Percentiles rank a stretch among this genome's conserved stretches.
Evolutionary conservation across 2,329 filamentous ascomycete species (phyloP).

Genomic region (Pseudocercospora macadamiae): DNA sequence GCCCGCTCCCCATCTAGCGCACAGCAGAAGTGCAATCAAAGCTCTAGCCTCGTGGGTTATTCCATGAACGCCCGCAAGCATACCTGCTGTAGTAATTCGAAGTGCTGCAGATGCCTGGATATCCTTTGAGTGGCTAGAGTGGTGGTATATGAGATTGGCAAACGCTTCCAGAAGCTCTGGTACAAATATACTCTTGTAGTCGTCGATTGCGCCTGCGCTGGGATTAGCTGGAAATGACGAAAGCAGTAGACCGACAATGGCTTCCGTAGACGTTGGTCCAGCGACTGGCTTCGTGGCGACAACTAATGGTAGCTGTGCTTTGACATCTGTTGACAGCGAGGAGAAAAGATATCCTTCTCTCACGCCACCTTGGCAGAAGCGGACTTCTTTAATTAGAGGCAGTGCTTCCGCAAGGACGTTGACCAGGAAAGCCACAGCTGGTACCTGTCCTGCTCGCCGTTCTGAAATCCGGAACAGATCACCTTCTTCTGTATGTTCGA

Average conservation of each 20-base stretch:
- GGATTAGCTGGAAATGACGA: slow-evolving; percentile 48
- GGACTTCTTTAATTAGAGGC: slow-evolving; percentile 70
- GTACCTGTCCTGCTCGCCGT: slow-evolving; percentile 77
- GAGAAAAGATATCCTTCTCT: slow-evolving; percentile 81
- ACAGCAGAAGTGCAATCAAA: slow-evolving; percentile 70
- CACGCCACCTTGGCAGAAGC: slow-evolving; percentile 87
- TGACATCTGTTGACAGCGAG: slow-evolving; percentile 61
- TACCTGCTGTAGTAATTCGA: slow-evolving; percentile 70
- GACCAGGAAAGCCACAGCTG: slow-evolving; percentile 81
- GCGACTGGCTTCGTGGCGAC: slow-evolving; percentile 62
- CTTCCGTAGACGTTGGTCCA: slow-evolving; percentile 47
- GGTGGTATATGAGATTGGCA: slow-evolving; percentile 60
- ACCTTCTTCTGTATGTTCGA: slow-evolving; percentile 39
- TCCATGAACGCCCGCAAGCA: slow-evolving; percentile 70
- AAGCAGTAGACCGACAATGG: slow-evolving; percentile 54
- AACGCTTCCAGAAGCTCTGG: slow-evolving; percentile 57
- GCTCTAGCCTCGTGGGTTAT: slow-evolving; percentile 73
- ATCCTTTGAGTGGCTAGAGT: slow-evolving; percentile 49
- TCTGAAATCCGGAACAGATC: slow-evolving; percentile 74
- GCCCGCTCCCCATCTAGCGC: slow-evolving; percentile 72
- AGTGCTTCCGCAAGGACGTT: slow-evolving; percentile 71
- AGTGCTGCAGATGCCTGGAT: slow-evolving; percentile 67
- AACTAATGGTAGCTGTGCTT: slow-evolving; percentile 68
- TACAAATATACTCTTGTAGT: slow-evolving; percentile 48
- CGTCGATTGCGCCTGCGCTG: slow-evolving; percentile 30